Evolutionary conservation across 2,329 filamentous ascomycete species (phyloP).

Genomic region (Capronia coronata): DNA sequence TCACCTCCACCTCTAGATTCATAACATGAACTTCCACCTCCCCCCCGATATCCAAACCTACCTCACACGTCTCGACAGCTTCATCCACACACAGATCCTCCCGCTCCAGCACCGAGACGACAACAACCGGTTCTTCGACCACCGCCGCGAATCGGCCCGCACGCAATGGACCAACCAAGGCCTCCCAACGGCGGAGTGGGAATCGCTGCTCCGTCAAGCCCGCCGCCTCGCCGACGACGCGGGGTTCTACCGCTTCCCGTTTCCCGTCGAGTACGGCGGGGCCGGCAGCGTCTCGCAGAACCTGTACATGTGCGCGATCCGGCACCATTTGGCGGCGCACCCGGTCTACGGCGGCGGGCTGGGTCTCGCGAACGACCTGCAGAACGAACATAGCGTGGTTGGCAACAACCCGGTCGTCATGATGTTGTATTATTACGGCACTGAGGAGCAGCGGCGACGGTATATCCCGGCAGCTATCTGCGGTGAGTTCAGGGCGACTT

Average conservation of each 20-base stretch:
- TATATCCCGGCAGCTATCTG: constrained; percentile 49
- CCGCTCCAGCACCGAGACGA: constrained; percentile 52
- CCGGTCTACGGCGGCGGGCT: constrained; percentile 43
- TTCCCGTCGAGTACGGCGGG: constrained; percentile 53
- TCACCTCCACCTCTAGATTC: too few relatives aligned
- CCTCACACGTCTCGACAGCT: constrained; percentile 48
- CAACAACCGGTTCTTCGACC: constrained; percentile 60
- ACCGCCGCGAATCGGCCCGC: constrained; percentile 55
- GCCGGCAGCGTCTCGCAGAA: constrained; percentile 47
- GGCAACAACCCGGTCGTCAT: constrained; percentile 58
- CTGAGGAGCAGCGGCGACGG: constrained; percentile 46
- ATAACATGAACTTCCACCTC: constrained; percentile 49
- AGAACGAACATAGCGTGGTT: constrained; percentile 57
- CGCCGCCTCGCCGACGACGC: constrained; percentile 50
- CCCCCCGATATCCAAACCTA: constrained; percentile 46
- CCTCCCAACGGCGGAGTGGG: constrained; percentile 54
- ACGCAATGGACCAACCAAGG: constrained; percentile 55
- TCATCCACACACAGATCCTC: constrained; percentile 50
- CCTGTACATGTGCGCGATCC: constrained; percentile 58
- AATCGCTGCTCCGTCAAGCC: constrained; percentile 47
- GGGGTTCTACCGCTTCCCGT: constrained; percentile 54
- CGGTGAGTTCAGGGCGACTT: constrained; percentile 52
- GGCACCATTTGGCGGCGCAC: constrained; percentile 54
- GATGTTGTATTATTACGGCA: constrained; percentile 58
- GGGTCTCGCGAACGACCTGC: constrained; percentile 57